Evolutionary conservation across 2,329 filamentous ascomycete species (phyloP).

Genomic region (Microsporum audouinii): DNA sequence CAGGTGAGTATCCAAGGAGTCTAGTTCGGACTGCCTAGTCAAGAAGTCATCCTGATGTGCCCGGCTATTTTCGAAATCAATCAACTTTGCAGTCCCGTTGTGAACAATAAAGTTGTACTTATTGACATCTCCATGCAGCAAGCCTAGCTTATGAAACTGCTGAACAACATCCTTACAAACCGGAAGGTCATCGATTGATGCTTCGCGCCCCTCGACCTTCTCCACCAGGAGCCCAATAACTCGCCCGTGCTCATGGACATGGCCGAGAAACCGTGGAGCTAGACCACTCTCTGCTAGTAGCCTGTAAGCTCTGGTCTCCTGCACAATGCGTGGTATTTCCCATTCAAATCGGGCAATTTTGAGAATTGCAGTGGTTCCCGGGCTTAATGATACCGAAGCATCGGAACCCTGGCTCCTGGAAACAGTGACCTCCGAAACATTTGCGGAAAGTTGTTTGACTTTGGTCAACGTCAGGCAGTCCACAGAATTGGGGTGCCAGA

Average conservation of each 20-base stretch:
- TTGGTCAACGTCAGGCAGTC: background rate
- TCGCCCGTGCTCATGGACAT: background rate
- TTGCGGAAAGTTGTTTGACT: background rate
- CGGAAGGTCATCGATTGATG: background rate
- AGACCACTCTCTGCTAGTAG: background rate
- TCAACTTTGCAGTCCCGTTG: background rate
- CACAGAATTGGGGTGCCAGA: background rate
- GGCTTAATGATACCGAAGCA: background rate
- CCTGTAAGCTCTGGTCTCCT: background rate
- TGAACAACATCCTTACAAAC: background rate
- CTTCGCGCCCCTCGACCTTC: background rate
- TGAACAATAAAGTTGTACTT: constrained; percentile 3
- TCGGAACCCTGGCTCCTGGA: background rate
- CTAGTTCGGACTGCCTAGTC: background rate
- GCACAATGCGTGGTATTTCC: background rate
- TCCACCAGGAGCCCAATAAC: constrained; percentile 6
- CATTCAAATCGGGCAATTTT: background rate
- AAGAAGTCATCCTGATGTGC: background rate
- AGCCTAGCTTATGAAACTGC: background rate
- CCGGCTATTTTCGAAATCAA: background rate
- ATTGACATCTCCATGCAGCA: constrained; percentile 6
- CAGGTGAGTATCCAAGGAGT: background rate
- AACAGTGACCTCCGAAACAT: background rate
- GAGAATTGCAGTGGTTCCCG: background rate
- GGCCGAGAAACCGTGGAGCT: constrained; percentile 2